These are phyloP conservation scores for Herpomyces periplanetae DNA, from an alignment of 2,329 filamentous ascomycete genomes.

Conservation along the genomic window DNA sequence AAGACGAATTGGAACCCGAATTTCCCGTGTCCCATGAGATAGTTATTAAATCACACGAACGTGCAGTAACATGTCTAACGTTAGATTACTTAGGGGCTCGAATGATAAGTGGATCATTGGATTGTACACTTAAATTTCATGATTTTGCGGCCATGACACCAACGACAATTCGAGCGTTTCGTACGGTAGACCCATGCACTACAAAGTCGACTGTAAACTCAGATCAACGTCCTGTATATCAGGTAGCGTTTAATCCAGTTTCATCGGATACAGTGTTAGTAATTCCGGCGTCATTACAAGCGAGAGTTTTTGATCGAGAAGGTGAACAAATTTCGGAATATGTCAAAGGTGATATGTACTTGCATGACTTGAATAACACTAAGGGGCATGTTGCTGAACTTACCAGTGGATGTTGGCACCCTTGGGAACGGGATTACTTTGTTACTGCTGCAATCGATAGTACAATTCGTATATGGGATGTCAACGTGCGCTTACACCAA, in stretches of 20 bases:
- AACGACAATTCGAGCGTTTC: constrained; percentile 71
- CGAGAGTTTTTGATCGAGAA: constrained; percentile 56
- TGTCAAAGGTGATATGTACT: constrained; percentile 89
- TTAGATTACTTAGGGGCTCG: constrained; percentile 52
- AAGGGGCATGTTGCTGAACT: constrained; percentile 85
- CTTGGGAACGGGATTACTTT: constrained; percentile 41
- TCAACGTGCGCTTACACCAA: constrained; percentile 58
- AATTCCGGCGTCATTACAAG: constrained; percentile 53
- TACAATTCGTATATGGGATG: constrained; percentile 80
- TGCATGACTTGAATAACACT: constrained; percentile 85
- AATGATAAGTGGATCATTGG: constrained; percentile 56
- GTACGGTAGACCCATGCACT: constrained; percentile 48
- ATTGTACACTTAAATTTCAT: constrained; percentile 66
- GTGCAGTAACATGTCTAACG: constrained; percentile 42
- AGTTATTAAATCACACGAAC: constrained; percentile 61
- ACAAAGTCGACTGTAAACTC: constrained; percentile 27
- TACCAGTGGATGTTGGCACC: constrained; percentile 62
- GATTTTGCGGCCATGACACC: constrained; percentile 88
- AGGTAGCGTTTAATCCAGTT: constrained; percentile 47
- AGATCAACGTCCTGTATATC: constrained; percentile 60
- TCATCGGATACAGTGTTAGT: constrained; percentile 47
- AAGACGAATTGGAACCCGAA: constrained; percentile 36
- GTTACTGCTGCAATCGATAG: constrained; percentile 80
- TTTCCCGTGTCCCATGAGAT: constrained; percentile 78
- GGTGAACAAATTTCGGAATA: constrained; percentile 57